Evolutionary conservation across 306 rosid genomes (phyloP).

Genomic region (Prunus mira): DNA sequence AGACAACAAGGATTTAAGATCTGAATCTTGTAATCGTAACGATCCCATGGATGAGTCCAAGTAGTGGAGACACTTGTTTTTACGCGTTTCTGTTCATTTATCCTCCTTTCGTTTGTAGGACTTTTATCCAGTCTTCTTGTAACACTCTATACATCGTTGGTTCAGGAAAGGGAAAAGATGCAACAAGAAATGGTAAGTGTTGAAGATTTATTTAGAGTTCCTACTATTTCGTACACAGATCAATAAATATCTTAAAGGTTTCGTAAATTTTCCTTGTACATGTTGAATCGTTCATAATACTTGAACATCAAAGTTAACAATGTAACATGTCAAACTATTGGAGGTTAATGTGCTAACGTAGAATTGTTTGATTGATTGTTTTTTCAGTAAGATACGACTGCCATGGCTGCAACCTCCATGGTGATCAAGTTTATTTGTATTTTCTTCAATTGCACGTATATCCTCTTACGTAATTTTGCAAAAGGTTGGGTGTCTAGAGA

Average conservation of each 20-base stretch:
- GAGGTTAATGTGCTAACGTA: too few relatives aligned
- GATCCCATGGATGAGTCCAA: slow-evolving; percentile 78
- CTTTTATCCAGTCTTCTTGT: background rate
- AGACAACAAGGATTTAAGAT: slow-evolving; percentile 65
- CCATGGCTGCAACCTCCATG: too few relatives aligned
- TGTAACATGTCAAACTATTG: background rate
- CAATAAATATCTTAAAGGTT: background rate
- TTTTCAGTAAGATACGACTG: too few relatives aligned
- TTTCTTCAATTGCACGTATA: too few relatives aligned
- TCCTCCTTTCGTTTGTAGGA: background rate
- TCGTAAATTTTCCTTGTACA: background rate
- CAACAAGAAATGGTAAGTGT: slow-evolving; percentile 2
- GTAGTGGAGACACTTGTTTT: slow-evolving; percentile 25
- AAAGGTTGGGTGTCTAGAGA: too few relatives aligned
- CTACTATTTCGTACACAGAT: background rate
- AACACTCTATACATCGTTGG: background rate
- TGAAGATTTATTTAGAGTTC: background rate
- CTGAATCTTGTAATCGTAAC: slow-evolving; percentile 60
- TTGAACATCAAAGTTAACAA: background rate
- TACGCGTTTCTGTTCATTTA: slow-evolving; percentile 7
- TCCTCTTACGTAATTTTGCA: too few relatives aligned
- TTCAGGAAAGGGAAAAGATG: slow-evolving; percentile 1
- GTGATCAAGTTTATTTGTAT: too few relatives aligned
- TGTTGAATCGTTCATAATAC: background rate
- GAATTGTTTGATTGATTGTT: too few relatives aligned